Base-by-base conservation (phyloP, 495 filamentous ascomycete species). In the Pseudoneurospora amorphoporcata region DNA sequence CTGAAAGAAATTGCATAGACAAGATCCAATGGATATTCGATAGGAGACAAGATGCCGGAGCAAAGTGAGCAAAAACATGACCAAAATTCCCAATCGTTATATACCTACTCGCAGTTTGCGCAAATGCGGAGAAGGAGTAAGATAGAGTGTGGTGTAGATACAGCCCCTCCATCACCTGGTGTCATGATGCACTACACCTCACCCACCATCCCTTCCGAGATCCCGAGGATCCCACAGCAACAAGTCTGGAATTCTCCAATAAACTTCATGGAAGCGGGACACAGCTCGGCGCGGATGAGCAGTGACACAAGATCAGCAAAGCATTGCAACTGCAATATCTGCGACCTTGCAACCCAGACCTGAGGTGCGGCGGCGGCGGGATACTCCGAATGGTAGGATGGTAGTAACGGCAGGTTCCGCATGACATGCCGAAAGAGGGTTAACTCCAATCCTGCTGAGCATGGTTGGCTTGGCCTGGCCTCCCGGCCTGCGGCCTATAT, bases 121-220 rank as follows among this genome's bases (percentile, higher is more conserved):
- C 79, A 80, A 79, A 79, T 80, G 79, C 79, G 79, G 73, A 80
- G 72, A 79, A 70, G 17, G 16, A 35, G 6, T 35, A 61, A 47
- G 58, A 65, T 35, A 35, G 29, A 65, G 53, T 65, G 53, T 65
- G 53, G 29, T 65, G 53, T 37, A 65, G 29, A 17, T 65, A 65
- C 53, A 65, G 53, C 53, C 53, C 47, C 53, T 65, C 53, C 29
- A 43, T 58, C 58, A 39, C 43, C 71, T 61, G 70, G 68, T 43
- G 69, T 53, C 19, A 74, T 72, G 47, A 42, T 61, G 73, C 73
- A 68, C 58, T 23, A 65, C 32, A 17, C 16, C 58, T 40, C 70
- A 53, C 32, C 35, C 69, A 58, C 42, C 43, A 65, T 41, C 70
- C 39, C 68, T 69, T 69, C 72, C 72, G 12, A 41, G 39, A 38